Base-by-base conservation (phyloP, 352 stramenopile genomes). In the Phytophthora sojae region DNA sequence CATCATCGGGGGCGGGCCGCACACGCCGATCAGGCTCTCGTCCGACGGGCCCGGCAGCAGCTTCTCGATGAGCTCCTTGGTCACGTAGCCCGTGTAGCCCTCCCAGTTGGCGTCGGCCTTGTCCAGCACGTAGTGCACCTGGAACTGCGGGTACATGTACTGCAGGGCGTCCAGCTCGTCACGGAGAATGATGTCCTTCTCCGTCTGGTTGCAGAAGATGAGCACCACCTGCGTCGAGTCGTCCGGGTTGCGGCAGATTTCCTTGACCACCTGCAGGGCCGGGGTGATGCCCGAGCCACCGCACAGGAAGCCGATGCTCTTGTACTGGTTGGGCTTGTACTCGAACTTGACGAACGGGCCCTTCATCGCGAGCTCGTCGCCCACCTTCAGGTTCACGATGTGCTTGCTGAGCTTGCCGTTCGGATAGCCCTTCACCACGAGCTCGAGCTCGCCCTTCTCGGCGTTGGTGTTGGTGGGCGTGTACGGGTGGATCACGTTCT, bases 361-460 rank as follows among this genome's bases (percentile, higher is more conserved):
- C 77, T 97, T 97, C 73, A 97, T 88, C 50, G 88, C 84, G 32
- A 97, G 74, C 60, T 77, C 69, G 66, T 97, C 91, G 35, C 91
- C 91, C 25, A 85, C 76, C 55, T 95, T 80, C 14, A 97, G 76
- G 29, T 79, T 66, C 52, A 87, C 75, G 25, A 97, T 91, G 74
- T 97, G 87, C 67, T 89, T 90, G 64, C 88, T 96, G 50, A 97
- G 81, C 64, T 91, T 86, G 57, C 91, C 91, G 23, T 79, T 77
- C 11, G 89, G 83, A 73, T 97, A 97, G 26, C 82, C 79, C 75
- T 97, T 97, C 64, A 97, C 88, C 47, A 96, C 82, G 29, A 96
- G 82, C 63, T 94, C 85, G 19, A 96, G 65, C 73, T 83, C 61
- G 57, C 88, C 90, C 64, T 88, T 90, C 67, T 92, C 79, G 30